A percentile compares a stretch with the other conserved stretches of the same genome.
Evolutionary conservation across 495 filamentous ascomycete species (phyloP).

Genomic region (Neurospora sp.): DNA sequence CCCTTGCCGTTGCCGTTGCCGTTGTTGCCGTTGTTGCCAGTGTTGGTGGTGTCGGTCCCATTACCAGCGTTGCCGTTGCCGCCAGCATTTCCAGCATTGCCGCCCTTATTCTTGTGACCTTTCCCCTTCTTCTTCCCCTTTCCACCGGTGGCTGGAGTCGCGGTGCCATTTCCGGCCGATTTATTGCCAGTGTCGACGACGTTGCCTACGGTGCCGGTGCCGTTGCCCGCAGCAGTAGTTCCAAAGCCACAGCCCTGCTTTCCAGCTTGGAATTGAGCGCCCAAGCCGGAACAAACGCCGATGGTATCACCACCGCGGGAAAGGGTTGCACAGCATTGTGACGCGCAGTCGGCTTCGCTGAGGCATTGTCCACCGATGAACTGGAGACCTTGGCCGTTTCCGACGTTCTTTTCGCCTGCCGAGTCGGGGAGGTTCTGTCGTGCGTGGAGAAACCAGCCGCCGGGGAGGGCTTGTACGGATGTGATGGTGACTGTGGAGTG

Average conservation of each 20-base stretch:
- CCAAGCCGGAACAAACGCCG: slow-evolving; percentile 25
- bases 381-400: slow-evolving; percentile 27
- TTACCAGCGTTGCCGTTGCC: not conserved
- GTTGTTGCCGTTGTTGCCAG: not conserved
- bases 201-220: not conserved
- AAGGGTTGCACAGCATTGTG: slow-evolving; percentile 27
- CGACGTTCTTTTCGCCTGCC: slow-evolving; percentile 28
- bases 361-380: slow-evolving; percentile 37
- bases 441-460: slow-evolving; percentile 27
- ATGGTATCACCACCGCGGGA: slow-evolving; percentile 17
- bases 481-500: slow-evolving; percentile 35
- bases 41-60: not conserved
- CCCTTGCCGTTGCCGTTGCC: not conserved
- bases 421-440: slow-evolving; percentile 27
- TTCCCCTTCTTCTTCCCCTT: not conserved
- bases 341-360: slow-evolving; percentile 30
- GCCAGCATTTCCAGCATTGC: not conserved
- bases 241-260: slow-evolving; percentile 25
- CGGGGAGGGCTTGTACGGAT: slow-evolving; percentile 43
- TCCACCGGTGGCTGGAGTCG: not conserved
- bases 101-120: not conserved
- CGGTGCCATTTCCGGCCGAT: not conserved
- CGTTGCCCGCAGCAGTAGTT: not conserved
- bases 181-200: not conserved
- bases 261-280: slow-evolving; percentile 17